phyloP scores from a whole-genome alignment of 2,329 filamentous ascomycete species.

The Colletotrichum sojae region DNA sequence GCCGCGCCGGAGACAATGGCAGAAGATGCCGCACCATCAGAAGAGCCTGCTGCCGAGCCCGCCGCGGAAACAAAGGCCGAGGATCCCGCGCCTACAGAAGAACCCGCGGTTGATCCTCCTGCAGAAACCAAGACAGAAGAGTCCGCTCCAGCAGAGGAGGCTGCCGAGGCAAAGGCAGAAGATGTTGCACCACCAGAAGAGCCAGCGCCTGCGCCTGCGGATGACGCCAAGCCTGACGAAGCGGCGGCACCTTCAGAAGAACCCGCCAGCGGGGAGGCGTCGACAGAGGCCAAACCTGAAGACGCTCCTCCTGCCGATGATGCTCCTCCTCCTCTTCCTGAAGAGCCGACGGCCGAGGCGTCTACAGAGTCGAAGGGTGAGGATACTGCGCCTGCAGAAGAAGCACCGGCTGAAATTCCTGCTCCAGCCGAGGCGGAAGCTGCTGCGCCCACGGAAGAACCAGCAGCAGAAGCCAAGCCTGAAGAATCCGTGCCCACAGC shows the following conservation, averaged over 20 bases:
- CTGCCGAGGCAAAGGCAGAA: neutral
- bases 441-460: neutral
- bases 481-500: neutral
- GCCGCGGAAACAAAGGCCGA: neutral
- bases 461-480: neutral
- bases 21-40: slow-evolving; percentile 2
- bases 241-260: neutral
- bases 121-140: neutral
- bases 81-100: neutral
- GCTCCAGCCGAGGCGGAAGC: neutral
- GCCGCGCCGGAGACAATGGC: neutral
- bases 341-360: neutral
- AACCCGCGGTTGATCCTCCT: neutral
- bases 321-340: neutral
- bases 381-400: slow-evolving; percentile 9
- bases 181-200: neutral
- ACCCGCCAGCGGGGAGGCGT: neutral
- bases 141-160: neutral
- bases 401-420: slow-evolving; percentile 1
- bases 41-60: neutral
- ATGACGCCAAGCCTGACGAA: neutral
- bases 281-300: neutral
- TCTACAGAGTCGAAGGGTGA: slow-evolving; percentile 18
- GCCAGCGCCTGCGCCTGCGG: too few species aligned
- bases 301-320: neutral